These are phyloP conservation scores for Beauveria varroae DNA, from an alignment of 2,329 filamentous ascomycete species.

Conservation along the genomic window DNA sequence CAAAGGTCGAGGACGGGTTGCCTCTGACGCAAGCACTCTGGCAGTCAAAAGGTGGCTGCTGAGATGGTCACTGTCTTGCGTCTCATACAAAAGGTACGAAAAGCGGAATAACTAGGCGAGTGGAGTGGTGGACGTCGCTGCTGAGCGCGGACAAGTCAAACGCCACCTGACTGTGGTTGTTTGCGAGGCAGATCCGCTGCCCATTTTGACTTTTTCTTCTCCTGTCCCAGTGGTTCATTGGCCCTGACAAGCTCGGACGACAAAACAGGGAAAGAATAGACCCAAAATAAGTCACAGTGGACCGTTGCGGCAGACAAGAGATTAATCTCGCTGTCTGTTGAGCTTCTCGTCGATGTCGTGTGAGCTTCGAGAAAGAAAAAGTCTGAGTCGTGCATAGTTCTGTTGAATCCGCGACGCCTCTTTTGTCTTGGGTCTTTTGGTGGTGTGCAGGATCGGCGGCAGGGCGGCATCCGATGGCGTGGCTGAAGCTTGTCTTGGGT, in stretches of 20 bases:
- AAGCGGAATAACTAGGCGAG: not conserved
- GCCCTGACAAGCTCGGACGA: not conserved
- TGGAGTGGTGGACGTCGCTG: conserved; percentile 4
- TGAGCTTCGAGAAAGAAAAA: not conserved
- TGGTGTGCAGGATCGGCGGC: not conserved
- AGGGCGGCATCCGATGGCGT: not conserved
- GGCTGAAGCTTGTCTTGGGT: not conserved
- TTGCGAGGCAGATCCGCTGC: not conserved
- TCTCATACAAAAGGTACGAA: not conserved
- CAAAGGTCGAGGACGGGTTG: not conserved
- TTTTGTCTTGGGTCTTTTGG: not conserved
- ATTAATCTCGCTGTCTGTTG: not conserved
- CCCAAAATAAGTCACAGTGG: not conserved
- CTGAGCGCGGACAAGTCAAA: conserved; percentile 4
- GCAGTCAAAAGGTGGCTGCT: not conserved
- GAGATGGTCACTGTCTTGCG: not conserved
- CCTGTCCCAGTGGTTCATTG: not conserved
- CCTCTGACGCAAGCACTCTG: not conserved
- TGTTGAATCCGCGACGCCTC: not conserved
- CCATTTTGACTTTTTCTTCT: conserved; percentile 1
- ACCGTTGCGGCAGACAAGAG: not conserved
- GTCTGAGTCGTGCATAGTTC: not conserved
- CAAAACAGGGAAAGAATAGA: not conserved
- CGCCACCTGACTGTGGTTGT: not conserved
- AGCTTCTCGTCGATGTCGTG: not conserved